Evolutionary conservation across 2,329 filamentous ascomycete species (phyloP), one percentile per base, ranked within the genome.

Genomic region (Albifimbria verrucaria): DNA sequence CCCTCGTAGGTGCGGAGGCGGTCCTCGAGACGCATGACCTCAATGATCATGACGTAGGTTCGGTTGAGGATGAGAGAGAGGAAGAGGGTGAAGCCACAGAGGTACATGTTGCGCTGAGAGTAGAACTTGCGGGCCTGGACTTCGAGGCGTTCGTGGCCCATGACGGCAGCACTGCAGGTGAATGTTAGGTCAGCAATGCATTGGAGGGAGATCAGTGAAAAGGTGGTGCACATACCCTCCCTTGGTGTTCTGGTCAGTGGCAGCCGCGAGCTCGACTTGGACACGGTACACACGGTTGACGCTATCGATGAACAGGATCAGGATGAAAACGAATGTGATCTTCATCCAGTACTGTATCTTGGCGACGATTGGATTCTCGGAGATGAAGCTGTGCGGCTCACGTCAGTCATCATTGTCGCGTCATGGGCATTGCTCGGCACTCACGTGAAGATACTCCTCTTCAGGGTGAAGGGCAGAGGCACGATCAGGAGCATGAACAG

Each of bases 61-160:
- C 94, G 93, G 86, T 99, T 97, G 70, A 95, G 90, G 75, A 99
- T 99, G 59, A 99, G 82, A 51, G 93, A 97, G 57, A 99, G 88
- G 85, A 99, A 97, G 59, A 99, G 88, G 5, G 94, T 99, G 81
- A 99, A 99, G 65, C 94, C 94, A 75, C 94, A 97, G 57, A 99
- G 92, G 78, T 99, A 99, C 94, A 99, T 99, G 86, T 99, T 99
- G 74, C 94, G 92, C 80, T 99, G 93, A 57, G 92, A 96, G 83
- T 99, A 99, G 82, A 99, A 99, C 78, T 99, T 99, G 82, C 94
- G 92, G 60, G 94, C 93, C 76, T 99, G 94, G 50, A 97, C 93
- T 77, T 99, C 94, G 83, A 96, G 92, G 59, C 94, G 93, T 72
- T 97, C 94, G 69, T 90, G 88, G 59, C 94, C 93, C 65, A 97